Percentiles rank a stretch among this genome's conserved stretches.
Evolutionary conservation across 768 basidiomycete genomes (phyloP).

Genomic region (Hypholoma sublateritium): DNA sequence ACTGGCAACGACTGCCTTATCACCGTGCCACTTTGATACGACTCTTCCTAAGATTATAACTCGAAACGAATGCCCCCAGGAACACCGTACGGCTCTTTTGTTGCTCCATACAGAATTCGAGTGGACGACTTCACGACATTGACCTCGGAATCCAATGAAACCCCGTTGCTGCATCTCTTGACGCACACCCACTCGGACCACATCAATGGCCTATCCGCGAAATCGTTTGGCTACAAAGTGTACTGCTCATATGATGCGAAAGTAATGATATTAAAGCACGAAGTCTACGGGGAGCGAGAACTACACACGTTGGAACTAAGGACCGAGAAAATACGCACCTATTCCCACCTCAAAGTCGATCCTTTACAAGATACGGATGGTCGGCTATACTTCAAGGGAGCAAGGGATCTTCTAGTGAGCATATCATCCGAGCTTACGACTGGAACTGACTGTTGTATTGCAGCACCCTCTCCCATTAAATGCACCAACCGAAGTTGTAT

Average conservation of each 20-base stretch:
- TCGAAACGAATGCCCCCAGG: slow-evolving; percentile 61
- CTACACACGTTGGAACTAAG: slow-evolving; percentile 51
- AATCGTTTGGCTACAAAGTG: slow-evolving; percentile 70
- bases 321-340: slow-evolving; percentile 57
- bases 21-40: too few relatives aligned
- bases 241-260: slow-evolving; percentile 85
- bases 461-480: slow-evolving; percentile 64
- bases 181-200: slow-evolving; percentile 93
- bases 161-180: slow-evolving; percentile 68
- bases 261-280: slow-evolving; percentile 79
- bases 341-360: slow-evolving; percentile 63
- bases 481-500: slow-evolving; percentile 58
- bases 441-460: background rate
- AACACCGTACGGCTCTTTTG: slow-evolving; percentile 75
- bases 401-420: slow-evolving; percentile 70
- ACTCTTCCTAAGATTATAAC: too few relatives aligned
- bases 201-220: slow-evolving; percentile 70
- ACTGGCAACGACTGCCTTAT: too few relatives aligned
- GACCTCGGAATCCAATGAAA: slow-evolving; percentile 25
- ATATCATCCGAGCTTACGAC: background rate
- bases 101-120: slow-evolving; percentile 78
- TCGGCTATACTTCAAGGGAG: slow-evolving; percentile 44
- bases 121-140: slow-evolving; percentile 76
- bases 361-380: slow-evolving; percentile 49
- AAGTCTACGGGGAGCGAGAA: slow-evolving; percentile 65